phyloP scores from a whole-genome alignment of 2,329 filamentous ascomycete genomes.

The Diaporthe ampelina region DNA sequence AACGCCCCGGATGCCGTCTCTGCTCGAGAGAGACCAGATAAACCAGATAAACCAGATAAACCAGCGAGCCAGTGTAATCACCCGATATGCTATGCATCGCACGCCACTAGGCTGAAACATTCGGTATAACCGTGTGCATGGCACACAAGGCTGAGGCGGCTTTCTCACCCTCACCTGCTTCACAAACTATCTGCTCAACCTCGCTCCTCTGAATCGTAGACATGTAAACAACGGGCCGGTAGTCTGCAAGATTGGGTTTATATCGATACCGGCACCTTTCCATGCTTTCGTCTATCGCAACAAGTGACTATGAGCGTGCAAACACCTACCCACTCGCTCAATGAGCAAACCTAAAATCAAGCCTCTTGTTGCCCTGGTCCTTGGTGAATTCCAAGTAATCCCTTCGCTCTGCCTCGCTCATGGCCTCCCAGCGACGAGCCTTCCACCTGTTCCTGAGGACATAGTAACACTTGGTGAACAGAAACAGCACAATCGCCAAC shows the following conservation, averaged over 20 bases:
- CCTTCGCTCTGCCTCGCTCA: conserved; percentile 62
- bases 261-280: background rate
- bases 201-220: background rate
- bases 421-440: conserved; percentile 61
- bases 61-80: background rate
- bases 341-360: conserved; percentile 59
- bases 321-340: conserved; percentile 40
- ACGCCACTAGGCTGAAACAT: background rate
- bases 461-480: conserved; percentile 67
- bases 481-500: conserved; percentile 64
- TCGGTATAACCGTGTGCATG: background rate
- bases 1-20: background rate
- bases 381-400: conserved; percentile 61
- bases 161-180: background rate
- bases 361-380: conserved; percentile 59
- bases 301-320: no score
- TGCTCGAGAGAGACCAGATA: background rate
- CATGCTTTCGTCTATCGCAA: background rate
- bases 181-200: background rate
- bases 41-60: background rate
- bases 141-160: background rate
- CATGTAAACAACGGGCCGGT: background rate
- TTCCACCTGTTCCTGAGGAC: conserved; percentile 62
- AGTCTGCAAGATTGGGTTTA: background rate
- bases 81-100: background rate